Evolutionary conservation across 257 asterid species (phyloP).

Genomic region (Buddleja alternifolia): DNA sequence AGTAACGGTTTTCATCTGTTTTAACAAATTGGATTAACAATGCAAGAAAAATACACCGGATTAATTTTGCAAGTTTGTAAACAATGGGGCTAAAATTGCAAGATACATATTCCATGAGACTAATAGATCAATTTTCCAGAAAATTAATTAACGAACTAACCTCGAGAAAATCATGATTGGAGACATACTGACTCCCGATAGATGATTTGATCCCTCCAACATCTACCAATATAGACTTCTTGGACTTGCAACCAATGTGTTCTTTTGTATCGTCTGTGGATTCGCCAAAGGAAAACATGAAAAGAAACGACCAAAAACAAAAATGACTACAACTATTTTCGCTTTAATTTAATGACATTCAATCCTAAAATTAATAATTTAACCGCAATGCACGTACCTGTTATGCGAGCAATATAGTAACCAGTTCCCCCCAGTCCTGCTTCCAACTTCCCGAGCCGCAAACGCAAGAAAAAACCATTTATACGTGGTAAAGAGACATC

Average conservation of each 20-base stretch:
- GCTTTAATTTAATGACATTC: neutral
- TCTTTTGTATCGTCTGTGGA: slow-evolving; percentile 41
- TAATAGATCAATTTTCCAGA: neutral
- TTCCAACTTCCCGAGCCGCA: slow-evolving; percentile 67
- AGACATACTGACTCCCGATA: slow-evolving; percentile 66
- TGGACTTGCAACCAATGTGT: slow-evolving; percentile 30
- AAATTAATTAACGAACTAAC: slow-evolving; percentile 34
- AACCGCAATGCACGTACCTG: slow-evolving; percentile 43
- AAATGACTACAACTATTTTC: neutral
- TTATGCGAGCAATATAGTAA: slow-evolving; percentile 75
- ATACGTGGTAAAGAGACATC: slow-evolving; percentile 43
- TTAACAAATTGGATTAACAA: too few species aligned
- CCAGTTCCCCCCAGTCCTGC: slow-evolving; percentile 59
- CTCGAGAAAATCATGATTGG: slow-evolving; percentile 83
- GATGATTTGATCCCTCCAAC: slow-evolving; percentile 68
- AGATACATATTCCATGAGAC: too few species aligned
- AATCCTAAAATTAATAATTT: slow-evolving; percentile 3
- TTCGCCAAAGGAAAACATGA: slow-evolving; percentile 13
- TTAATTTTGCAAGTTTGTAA: too few species aligned
- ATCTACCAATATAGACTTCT: slow-evolving; percentile 52
- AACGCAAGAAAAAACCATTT: slow-evolving; percentile 74
- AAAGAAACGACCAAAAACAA: neutral
- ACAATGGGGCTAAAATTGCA: too few species aligned
- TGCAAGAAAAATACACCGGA: too few species aligned
- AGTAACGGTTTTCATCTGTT: too few species aligned